Base-by-base conservation (phyloP, 345 rosid genomes). In the Salix udensis region DNA sequence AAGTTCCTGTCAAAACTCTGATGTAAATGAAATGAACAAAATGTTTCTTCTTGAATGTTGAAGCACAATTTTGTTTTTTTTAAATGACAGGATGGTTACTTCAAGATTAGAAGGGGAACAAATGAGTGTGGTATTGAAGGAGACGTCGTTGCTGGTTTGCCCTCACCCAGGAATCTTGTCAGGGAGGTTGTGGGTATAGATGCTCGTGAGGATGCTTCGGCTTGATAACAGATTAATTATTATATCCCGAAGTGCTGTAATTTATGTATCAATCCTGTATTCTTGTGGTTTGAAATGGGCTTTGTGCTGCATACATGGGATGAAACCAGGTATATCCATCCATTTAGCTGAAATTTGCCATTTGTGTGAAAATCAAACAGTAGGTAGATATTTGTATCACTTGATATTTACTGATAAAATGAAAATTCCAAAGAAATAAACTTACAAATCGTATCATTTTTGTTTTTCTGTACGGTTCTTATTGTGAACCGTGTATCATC, bases 61-160 rank as follows among this genome's bases (percentile, higher is more conserved):
- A 65, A 4, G 48, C 8, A 13, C 68, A 34, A 11, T n/a, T 39
- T 76, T 34, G 36, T 34, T 4, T 14, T 15, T 55, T 53, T 26
- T 30, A 21, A 52, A 14, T 79, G 80, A 73, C 91, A 96, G 99
- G 94, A 96, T 71, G 97, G 97, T 68, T 93, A 87, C 81, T 93
- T 96, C 89, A 91, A 78, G 94, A 93, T 96, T 26, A 87, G 82
- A 78, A 93, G 98, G 82, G 98, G 97, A 79, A 83, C 92, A 46
- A 89, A 93, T 66, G 99, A 96, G 82, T 96, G 97, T 76, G 98
- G 94, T 21, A 91, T 93, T 65, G 99, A 96, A 85, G 90, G 76
- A 21, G 94, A 86, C 26, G 93, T 81, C 30, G 91, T 93, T 77
- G 94, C 88, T 61, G 98, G 98, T 53, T 70, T 89, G 82, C 97